A percentile compares a stretch with the other conserved stretches of the same genome.
Evolutionary conservation across 2,329 filamentous ascomycete species (phyloP).

Genomic region (Xylariaceae sp.): DNA sequence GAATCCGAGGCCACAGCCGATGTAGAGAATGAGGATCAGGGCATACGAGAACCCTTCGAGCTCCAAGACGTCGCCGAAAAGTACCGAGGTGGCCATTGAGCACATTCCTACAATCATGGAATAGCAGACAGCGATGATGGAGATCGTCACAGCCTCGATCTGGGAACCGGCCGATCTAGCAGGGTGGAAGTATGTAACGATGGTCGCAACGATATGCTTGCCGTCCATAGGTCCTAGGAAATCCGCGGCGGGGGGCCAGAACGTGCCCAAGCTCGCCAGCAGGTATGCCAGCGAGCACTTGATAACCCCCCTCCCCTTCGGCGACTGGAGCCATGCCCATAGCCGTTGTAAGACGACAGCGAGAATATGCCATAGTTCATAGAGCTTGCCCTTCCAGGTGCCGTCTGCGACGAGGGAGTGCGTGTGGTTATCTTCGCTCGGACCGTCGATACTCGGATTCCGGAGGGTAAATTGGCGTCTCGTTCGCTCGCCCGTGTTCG

Average conservation of each 20-base stretch:
- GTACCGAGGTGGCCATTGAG: conserved; percentile 82
- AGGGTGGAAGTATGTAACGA: conserved; percentile 93
- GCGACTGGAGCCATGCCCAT: conserved; percentile 61
- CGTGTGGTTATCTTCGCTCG: conserved; percentile 31
- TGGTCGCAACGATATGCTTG: conserved; percentile 88
- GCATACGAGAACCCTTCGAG: conserved; percentile 68
- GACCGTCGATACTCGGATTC: conserved; percentile 37
- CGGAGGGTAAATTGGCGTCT: conserved; percentile 75
- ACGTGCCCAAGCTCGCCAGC: conserved; percentile 79
- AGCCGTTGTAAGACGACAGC: conserved; percentile 37
- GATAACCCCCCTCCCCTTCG: conserved; percentile 71
- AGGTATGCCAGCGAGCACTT: conserved; percentile 91
- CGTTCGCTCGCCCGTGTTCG: conserved; percentile 77
- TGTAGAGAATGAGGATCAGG: conserved; percentile 75
- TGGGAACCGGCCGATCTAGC: conserved; percentile 82
- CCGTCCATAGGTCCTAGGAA: conserved; percentile 80
- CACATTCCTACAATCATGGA: conserved; percentile 68
- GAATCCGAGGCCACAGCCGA: conserved; percentile 80
- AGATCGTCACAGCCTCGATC: conserved; percentile 76
- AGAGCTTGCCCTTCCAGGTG: conserved; percentile 34
- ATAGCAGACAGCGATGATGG: conserved; percentile 73
- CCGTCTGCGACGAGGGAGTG: conserved; percentile 33
- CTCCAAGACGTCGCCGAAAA: conserved; percentile 64
- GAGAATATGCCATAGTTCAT: conserved; percentile 35
- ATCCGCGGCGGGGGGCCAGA: conserved; percentile 65